These are phyloP conservation scores for Podospora pseudopauciseta DNA, from an alignment of 495 filamentous ascomycete species.

Conservation along the genomic window DNA sequence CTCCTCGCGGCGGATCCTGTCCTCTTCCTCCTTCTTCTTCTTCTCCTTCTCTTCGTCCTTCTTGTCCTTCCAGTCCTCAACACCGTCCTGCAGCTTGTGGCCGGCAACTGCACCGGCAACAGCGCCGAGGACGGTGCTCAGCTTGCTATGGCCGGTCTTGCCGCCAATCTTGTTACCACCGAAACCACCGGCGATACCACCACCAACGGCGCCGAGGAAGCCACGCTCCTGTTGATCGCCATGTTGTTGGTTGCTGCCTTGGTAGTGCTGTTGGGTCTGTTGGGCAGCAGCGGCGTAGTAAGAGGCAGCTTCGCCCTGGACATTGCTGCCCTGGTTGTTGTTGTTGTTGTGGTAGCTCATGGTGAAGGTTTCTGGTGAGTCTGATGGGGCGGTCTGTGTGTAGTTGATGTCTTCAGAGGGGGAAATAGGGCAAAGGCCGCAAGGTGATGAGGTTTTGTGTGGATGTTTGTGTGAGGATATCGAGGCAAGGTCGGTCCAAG, in stretches of 20 bases:
- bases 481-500: neutral
- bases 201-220: slow-evolving; percentile 33
- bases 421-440: neutral
- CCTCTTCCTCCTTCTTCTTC: slow-evolving; percentile 20
- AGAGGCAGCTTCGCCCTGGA: slow-evolving; percentile 23
- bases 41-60: slow-evolving; percentile 33
- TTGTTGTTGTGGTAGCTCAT: slow-evolving; percentile 16
- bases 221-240: slow-evolving; percentile 32
- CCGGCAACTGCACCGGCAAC: slow-evolving; percentile 37
- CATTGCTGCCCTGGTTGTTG: slow-evolving; percentile 12
- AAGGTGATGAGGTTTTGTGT: neutral
- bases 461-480: neutral
- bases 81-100: slow-evolving; percentile 38
- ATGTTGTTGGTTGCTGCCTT: slow-evolving; percentile 17
- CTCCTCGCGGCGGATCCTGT: slow-evolving; percentile 37
- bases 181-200: slow-evolving; percentile 33
- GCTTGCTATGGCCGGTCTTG: slow-evolving; percentile 32
- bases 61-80: slow-evolving; percentile 37
- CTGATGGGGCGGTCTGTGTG: neutral
- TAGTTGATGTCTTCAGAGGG: neutral
- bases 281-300: slow-evolving; percentile 20
- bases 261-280: slow-evolving; percentile 18
- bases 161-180: slow-evolving; percentile 36
- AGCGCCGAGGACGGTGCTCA: slow-evolving; percentile 30
- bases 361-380: neutral